These are phyloP conservation scores for Leccinum subspadiceum DNA, from an alignment of 1,284 basidiomycete species.

Conservation along the genomic window DNA sequence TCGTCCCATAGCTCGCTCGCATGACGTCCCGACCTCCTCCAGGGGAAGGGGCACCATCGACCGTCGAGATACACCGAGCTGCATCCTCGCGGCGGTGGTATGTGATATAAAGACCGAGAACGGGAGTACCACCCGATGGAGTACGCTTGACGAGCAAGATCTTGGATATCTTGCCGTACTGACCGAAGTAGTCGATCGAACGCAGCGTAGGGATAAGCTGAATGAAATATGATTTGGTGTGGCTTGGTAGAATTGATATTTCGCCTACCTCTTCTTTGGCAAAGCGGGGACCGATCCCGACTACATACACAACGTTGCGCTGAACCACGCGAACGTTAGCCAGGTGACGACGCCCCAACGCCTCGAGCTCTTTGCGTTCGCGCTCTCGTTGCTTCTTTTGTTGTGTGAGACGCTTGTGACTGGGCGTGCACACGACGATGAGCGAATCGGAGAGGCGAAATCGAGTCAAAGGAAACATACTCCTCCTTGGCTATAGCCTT, in stretches of 20 bases:
- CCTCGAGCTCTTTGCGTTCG: slow-evolving; percentile 93
- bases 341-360: slow-evolving; percentile 82
- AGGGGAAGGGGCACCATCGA: slow-evolving; percentile 88
- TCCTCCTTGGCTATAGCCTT: slow-evolving; percentile 95
- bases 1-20: slow-evolving; percentile 94
- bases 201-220: slow-evolving; percentile 93
- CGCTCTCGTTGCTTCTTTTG: slow-evolving; percentile 96
- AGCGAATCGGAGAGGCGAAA: slow-evolving; percentile 1
- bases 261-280: slow-evolving; percentile 89
- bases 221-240: slow-evolving; percentile 18
- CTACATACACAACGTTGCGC: slow-evolving; percentile 94
- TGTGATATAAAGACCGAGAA: slow-evolving; percentile 88
- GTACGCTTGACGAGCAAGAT: slow-evolving; percentile 92
- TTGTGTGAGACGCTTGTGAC: slow-evolving; percentile 92
- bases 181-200: slow-evolving; percentile 96
- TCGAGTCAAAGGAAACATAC: slow-evolving; percentile 50
- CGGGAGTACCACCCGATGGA: slow-evolving; percentile 72
- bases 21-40: slow-evolving; percentile 79
- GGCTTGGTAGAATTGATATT: slow-evolving; percentile 1
- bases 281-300: slow-evolving; percentile 86
- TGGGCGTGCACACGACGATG: slow-evolving; percentile 12
- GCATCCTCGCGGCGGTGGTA: slow-evolving; percentile 96
- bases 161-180: slow-evolving; percentile 98
- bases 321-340: slow-evolving; percentile 96
- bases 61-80: slow-evolving; percentile 86